Evolutionary conservation across 164 flowering plant genomes (phyloP).

Genomic region (Sextonia rubra): DNA sequence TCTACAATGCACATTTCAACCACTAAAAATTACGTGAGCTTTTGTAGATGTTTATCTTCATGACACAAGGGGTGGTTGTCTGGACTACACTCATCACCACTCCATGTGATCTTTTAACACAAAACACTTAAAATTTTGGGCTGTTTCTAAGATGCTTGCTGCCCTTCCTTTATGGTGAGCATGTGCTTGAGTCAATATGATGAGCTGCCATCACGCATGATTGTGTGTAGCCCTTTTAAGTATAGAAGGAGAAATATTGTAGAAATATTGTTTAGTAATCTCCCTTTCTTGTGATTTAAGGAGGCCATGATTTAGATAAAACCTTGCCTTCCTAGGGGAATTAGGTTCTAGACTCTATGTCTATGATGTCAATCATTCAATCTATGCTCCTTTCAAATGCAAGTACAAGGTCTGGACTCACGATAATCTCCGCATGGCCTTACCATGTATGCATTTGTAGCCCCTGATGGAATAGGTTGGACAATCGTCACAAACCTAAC

Average conservation of each 20-base stretch:
- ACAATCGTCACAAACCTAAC: too few species aligned
- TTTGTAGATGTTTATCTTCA: background rate
- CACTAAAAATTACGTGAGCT: background rate
- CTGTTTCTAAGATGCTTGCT: background rate
- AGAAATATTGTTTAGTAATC: background rate
- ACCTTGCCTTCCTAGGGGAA: background rate
- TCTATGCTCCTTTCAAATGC: too few species aligned
- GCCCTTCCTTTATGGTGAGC: slow-evolving; percentile 3
- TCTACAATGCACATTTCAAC: background rate
- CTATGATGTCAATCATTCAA: too few species aligned
- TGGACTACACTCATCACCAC: background rate
- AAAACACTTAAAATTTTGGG: background rate
- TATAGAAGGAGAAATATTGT: too few species aligned
- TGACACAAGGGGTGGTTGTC: background rate
- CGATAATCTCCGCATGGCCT: too few species aligned
- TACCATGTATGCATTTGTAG: too few species aligned
- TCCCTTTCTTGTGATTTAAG: background rate
- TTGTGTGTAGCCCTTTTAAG: background rate
- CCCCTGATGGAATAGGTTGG: too few species aligned
- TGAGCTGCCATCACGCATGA: background rate
- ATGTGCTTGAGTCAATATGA: slow-evolving; percentile 2
- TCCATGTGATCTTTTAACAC: background rate
- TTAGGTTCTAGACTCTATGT: too few species aligned
- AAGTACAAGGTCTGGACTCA: too few species aligned
- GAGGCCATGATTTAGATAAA: background rate